A percentile compares a stretch with the other conserved stretches of the same genome.
These are phyloP conservation scores for Pseudocercospora pini-densiflorae DNA, from an alignment of 2,329 filamentous ascomycete species.

Conservation along the genomic window DNA sequence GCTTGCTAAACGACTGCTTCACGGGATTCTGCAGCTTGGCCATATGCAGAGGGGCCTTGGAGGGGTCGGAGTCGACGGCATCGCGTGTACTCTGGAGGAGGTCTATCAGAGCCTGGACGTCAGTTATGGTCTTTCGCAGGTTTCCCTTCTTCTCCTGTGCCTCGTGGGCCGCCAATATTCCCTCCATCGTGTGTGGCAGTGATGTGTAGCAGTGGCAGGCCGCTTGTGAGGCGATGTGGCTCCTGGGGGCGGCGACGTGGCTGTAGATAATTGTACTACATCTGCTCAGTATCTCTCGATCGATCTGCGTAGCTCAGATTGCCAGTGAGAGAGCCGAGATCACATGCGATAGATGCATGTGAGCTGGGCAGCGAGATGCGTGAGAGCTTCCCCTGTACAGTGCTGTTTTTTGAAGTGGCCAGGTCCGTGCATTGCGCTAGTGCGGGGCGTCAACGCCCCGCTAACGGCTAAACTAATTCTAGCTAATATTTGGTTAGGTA, in stretches of 20 bases:
- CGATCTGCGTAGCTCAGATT: not conserved
- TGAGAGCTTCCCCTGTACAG: not conserved
- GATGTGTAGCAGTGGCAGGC: not conserved
- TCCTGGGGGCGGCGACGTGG: not conserved
- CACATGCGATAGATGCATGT: not conserved
- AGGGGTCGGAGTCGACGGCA: slow-evolving; percentile 72
- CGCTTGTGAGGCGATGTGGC: not conserved
- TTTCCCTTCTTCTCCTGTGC: slow-evolving; percentile 72
- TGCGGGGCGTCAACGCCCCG: no score
- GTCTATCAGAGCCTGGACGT: slow-evolving; percentile 84
- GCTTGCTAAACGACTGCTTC: slow-evolving; percentile 76
- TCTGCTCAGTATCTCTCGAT: not conserved
- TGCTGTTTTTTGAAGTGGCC: no score
- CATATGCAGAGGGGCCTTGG: slow-evolving; percentile 73
- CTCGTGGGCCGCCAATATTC: slow-evolving; percentile 74
- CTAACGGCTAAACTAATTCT: no score
- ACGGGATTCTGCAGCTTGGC: slow-evolving; percentile 85
- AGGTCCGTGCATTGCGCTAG: no score
- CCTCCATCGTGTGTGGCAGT: slow-evolving; percentile 55
- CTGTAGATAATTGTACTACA: not conserved
- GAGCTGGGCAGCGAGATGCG: not conserved
- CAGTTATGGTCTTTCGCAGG: slow-evolving; percentile 71
- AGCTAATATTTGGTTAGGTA: no score
- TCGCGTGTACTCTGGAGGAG: slow-evolving; percentile 74
- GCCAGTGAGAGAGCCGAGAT: not conserved